A percentile compares a stretch with the other conserved stretches of the same genome.
Evolutionary conservation across 768 basidiomycete genomes (phyloP).

Genomic region (Termitomyces sp.): DNA sequence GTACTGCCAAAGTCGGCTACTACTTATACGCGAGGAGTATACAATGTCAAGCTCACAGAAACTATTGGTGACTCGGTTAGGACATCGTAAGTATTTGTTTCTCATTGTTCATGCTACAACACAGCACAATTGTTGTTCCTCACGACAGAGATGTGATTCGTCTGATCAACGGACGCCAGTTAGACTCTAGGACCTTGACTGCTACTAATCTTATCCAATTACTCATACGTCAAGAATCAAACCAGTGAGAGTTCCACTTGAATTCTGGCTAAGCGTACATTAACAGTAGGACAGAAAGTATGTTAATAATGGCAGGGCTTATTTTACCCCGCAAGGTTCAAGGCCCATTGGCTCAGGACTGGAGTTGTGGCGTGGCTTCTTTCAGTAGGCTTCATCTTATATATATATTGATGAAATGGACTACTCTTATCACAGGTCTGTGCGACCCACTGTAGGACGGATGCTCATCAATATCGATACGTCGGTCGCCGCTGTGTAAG

Average conservation of each 20-base stretch:
- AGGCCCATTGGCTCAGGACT: constrained; percentile 21
- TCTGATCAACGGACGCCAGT: constrained; percentile 12
- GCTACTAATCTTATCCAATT: constrained; percentile 45
- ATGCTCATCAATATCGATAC: constrained; percentile 44
- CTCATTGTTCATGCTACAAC: neutral
- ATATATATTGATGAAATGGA: neutral
- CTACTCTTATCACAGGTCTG: constrained; percentile 19
- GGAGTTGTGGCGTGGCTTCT: constrained; percentile 43
- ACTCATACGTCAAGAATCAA: constrained; percentile 40
- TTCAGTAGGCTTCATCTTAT: constrained; percentile 31
- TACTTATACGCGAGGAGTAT: constrained; percentile 19
- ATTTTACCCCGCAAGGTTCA: constrained; percentile 29
- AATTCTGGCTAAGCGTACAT: neutral
- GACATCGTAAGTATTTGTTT: constrained; percentile 23
- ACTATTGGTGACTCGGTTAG: constrained; percentile 31
- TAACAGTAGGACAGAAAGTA: constrained; percentile 24
- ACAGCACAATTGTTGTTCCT: neutral
- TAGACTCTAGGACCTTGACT: constrained; percentile 21
- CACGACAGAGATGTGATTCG: constrained; percentile 21
- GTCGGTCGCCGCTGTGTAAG: constrained; percentile 39
- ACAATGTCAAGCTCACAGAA: constrained; percentile 25
- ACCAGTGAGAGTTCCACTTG: constrained; percentile 27
- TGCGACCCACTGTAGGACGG: constrained; percentile 33
- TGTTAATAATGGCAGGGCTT: constrained; percentile 40
- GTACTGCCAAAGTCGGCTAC: constrained; percentile 1